Evolutionary conservation across 306 rosid genomes (phyloP).

Genomic region (Pyrus communis): DNA sequence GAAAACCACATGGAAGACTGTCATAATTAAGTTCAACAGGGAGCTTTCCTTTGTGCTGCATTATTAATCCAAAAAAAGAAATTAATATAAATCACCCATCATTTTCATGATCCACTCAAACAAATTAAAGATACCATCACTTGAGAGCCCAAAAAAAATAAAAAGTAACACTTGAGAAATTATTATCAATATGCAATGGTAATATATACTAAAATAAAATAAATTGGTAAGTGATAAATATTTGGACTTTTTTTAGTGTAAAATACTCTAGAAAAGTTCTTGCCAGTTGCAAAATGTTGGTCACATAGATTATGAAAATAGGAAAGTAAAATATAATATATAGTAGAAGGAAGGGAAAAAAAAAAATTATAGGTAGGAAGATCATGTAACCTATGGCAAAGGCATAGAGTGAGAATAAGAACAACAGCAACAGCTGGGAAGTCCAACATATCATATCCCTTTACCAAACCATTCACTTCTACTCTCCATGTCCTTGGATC

Average conservation of each 20-base stretch:
- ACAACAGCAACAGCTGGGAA: slow-evolving; percentile 87
- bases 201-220: background rate
- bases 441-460: slow-evolving; percentile 69
- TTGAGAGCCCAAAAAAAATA: slow-evolving; percentile 4
- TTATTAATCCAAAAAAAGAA: background rate
- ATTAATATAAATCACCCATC: slow-evolving; percentile 8
- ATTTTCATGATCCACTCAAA: slow-evolving; percentile 37
- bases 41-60: slow-evolving; percentile 97
- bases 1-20: slow-evolving; percentile 80
- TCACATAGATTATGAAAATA: background rate
- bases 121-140: background rate
- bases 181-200: background rate
- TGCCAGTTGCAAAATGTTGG: background rate
- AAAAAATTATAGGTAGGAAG: background rate
- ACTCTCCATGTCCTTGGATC: slow-evolving; percentile 70
- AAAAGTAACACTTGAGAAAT: background rate
- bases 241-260: background rate
- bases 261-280: background rate
- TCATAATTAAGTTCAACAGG: slow-evolving; percentile 70
- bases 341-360: background rate
- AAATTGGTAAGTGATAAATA: background rate
- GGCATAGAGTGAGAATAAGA: slow-evolving; percentile 76
- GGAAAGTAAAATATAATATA: background rate
- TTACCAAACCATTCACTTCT: slow-evolving; percentile 53
- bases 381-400: slow-evolving; percentile 63